Evolutionary conservation across 768 basidiomycete species (phyloP).

Genomic region (Boletus subcaerulescens): DNA sequence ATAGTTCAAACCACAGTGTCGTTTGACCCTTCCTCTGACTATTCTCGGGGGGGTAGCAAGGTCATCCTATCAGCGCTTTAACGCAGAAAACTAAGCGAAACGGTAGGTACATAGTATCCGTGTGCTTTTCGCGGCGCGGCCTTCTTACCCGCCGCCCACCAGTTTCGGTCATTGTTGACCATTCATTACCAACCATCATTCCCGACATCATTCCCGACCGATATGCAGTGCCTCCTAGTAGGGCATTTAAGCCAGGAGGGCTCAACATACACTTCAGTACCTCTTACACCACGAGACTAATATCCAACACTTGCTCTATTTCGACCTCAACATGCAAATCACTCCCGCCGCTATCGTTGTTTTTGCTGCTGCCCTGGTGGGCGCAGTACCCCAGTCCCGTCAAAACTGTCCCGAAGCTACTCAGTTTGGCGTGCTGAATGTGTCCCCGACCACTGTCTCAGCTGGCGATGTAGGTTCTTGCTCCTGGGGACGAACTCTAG

Average conservation of each 20-base stretch:
- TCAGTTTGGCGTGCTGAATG: slow-evolving; percentile 13
- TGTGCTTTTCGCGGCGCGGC: not conserved
- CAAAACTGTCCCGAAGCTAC: slow-evolving; percentile 22
- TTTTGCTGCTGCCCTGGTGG: slow-evolving; percentile 11
- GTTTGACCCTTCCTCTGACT: not conserved
- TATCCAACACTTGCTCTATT: not conserved
- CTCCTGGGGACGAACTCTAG: not conserved
- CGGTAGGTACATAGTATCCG: not conserved
- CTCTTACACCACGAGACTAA: not conserved
- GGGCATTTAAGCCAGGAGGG: slow-evolving; percentile 10
- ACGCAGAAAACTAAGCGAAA: not conserved
- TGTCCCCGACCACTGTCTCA: slow-evolving; percentile 23
- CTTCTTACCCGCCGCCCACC: not conserved
- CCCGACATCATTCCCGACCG: too few species aligned
- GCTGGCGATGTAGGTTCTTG: slow-evolving; percentile 22
- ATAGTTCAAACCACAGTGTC: not conserved
- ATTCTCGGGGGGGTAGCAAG: not conserved
- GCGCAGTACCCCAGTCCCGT: slow-evolving; percentile 20
- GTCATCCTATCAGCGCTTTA: too few species aligned
- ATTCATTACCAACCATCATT: not conserved
- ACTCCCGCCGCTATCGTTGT: slow-evolving; percentile 10
- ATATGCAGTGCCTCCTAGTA: not conserved
- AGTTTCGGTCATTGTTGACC: not conserved
- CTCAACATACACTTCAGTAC: not conserved
- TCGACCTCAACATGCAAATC: slow-evolving; percentile 17